Evolutionary conservation across 257 asterid genomes (phyloP).

Genomic region (Nicotiana paniculata): DNA sequence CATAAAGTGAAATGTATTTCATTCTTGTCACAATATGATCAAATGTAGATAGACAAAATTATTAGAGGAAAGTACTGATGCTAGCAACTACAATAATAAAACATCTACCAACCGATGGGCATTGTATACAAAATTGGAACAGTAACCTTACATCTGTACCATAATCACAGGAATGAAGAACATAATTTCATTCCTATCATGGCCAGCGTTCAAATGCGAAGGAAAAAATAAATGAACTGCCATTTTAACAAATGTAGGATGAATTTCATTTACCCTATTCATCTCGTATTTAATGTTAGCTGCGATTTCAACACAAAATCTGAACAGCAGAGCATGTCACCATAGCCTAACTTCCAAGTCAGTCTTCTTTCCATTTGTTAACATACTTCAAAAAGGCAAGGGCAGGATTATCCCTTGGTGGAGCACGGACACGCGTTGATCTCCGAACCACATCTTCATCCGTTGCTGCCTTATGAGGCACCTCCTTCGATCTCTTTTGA

Average conservation of each 20-base stretch:
- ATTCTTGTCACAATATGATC: background rate
- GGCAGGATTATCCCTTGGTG: constrained; percentile 63
- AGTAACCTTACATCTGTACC: constrained; percentile 9
- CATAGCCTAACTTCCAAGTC: background rate
- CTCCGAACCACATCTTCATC: constrained; percentile 81
- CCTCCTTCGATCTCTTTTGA: constrained; percentile 60
- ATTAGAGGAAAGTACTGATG: background rate
- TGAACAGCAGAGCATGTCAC: background rate
- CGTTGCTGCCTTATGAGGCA: constrained; percentile 32
- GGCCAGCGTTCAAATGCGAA: background rate
- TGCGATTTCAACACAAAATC: background rate
- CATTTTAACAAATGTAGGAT: constrained; percentile 15
- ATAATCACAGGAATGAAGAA: constrained; percentile 14
- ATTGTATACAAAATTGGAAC: constrained; percentile 11
- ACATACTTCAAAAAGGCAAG: constrained; percentile 78
- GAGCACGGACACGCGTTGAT: constrained; percentile 91
- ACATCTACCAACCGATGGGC: background rate
- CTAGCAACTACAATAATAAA: background rate
- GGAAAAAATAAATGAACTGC: constrained; percentile 36
- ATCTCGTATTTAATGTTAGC: background rate
- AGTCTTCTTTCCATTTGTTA: constrained; percentile 82
- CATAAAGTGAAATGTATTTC: background rate
- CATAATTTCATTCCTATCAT: constrained; percentile 18
- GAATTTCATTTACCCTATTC: constrained; percentile 4
- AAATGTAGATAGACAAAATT: background rate